Evolutionary conservation across 2,329 filamentous ascomycete species (phyloP), one percentile per base, ranked within the genome.

Genomic region (Teratosphaeria viscida): DNA sequence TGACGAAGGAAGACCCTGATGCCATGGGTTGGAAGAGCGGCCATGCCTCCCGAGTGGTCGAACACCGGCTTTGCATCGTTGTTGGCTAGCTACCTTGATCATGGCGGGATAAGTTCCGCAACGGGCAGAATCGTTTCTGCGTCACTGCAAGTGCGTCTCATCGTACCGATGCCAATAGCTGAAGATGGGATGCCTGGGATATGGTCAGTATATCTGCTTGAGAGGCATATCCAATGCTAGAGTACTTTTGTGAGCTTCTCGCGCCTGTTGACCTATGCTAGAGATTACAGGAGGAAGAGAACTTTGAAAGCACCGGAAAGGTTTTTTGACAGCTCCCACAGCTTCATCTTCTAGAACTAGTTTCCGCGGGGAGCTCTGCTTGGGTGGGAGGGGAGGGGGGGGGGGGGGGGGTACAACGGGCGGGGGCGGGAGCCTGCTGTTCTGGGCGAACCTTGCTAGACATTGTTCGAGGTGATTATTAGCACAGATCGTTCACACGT

Each of bases 1-100:
- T 14, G 35, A 34, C 27, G 29, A 56, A 32, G 37, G 23, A 29
- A n/a, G 11, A 49, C 4, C 16, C 43, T 49, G 43, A 49, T 49
- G n/a, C 43, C 43, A n/a, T 55, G 60, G 60, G 49, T 61, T 57
- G 61, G 61, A 34, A 43, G 56, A 55, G 55, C 56, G 60, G 58
- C 55, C 47, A 58, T 23, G 10, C 23, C 52, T 47, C 37, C 57
- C 34, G 52, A 56, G 26, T 53, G 47, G 54, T 63, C 64, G 61
- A 60, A 64, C 66, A 67, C 65, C 66, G 64, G 66, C 62, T 64
- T 65, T 68, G 66, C 66, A 65, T 65, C 64, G 62, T 64, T 56
- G 54, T 56, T 58, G 35, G 52, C n/a, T 52, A 62, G 61, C 63
- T 68, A 67, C 65, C 65, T 68, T 65, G 65, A 66, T 59, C 62